These are phyloP conservation scores for Lipomyces anomalus DNA, from an alignment of 805 yeast species.

Conservation along the genomic window DNA sequence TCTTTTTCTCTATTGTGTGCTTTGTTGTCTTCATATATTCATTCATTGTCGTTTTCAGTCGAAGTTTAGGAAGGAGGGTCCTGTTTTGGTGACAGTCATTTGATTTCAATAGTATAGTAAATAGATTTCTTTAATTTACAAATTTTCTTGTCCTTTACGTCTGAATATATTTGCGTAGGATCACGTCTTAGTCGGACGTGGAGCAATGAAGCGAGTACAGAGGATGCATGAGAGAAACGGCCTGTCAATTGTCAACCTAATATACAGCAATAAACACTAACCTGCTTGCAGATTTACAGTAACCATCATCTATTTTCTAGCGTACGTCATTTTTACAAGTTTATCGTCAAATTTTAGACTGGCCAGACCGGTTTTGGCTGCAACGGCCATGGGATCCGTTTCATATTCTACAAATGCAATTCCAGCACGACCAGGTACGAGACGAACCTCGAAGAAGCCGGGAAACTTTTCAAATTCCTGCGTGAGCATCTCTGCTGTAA, in stretches of 20 bases:
- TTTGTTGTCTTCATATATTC: neutral
- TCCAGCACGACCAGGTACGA: slow-evolving; percentile 54
- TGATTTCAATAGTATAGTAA: neutral
- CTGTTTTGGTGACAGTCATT: neutral
- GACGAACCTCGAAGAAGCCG: slow-evolving; percentile 64
- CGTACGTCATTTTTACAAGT: slow-evolving; percentile 31
- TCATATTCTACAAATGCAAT: slow-evolving; percentile 81
- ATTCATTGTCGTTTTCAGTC: too few relatives aligned
- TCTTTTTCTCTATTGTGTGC: too few relatives aligned
- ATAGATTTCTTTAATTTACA: neutral
- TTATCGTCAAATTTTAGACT: slow-evolving; percentile 28
- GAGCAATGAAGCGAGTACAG: too few relatives aligned
- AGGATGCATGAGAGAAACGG: too few relatives aligned
- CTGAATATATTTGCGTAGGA: too few relatives aligned
- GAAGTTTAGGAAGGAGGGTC: neutral
- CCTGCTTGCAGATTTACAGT: neutral
- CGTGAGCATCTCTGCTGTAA: slow-evolving; percentile 39
- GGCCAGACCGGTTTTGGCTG: slow-evolving; percentile 33
- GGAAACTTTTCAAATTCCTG: slow-evolving; percentile 43
- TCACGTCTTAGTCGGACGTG: too few relatives aligned
- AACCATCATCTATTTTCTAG: slow-evolving; percentile 29
- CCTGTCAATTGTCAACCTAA: too few relatives aligned
- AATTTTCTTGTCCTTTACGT: too few relatives aligned
- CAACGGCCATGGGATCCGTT: slow-evolving; percentile 46
- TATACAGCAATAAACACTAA: too few relatives aligned